These are phyloP conservation scores for Candida buenavistaensis DNA, from an alignment of 1,139 yeast genomes.

Conservation along the genomic window DNA sequence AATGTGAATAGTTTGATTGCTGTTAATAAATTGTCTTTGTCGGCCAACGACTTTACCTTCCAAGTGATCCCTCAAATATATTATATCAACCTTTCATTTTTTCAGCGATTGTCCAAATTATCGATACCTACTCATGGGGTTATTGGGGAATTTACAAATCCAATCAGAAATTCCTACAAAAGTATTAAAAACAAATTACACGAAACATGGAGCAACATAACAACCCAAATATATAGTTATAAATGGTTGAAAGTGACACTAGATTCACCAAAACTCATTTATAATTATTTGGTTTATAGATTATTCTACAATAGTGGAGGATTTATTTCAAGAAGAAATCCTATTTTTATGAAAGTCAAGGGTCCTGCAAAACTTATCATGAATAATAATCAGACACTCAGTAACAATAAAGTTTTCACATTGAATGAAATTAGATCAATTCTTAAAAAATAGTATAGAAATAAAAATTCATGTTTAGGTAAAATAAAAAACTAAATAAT, in stretches of 20 bases:
- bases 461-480: too few species aligned
- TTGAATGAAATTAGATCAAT: conserved; percentile 19
- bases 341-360: conserved; percentile 22
- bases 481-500: too few species aligned
- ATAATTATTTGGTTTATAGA: conserved; percentile 2
- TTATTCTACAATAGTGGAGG: conserved; percentile 8
- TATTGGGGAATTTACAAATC: conserved; percentile 6
- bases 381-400: conserved; percentile 17
- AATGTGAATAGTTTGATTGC: conserved; percentile 40
- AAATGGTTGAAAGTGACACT: background rate
- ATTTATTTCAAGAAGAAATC: conserved; percentile 16
- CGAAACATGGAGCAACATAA: background rate
- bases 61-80: conserved; percentile 2
- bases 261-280: background rate
- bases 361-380: conserved; percentile 30
- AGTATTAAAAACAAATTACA: background rate
- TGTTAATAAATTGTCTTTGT: conserved; percentile 13
- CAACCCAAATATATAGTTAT: background rate
- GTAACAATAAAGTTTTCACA: conserved; percentile 21
- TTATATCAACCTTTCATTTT: background rate
- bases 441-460: too few species aligned
- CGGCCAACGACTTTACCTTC: background rate
- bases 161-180: background rate
- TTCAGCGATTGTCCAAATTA: conserved; percentile 6
- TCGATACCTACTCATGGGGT: conserved; percentile 10